Percentiles rank a stretch among this genome's conserved stretches.
phyloP scores from a whole-genome alignment of 2,329 filamentous ascomycete genomes.

The Colletotrichum filicis region DNA sequence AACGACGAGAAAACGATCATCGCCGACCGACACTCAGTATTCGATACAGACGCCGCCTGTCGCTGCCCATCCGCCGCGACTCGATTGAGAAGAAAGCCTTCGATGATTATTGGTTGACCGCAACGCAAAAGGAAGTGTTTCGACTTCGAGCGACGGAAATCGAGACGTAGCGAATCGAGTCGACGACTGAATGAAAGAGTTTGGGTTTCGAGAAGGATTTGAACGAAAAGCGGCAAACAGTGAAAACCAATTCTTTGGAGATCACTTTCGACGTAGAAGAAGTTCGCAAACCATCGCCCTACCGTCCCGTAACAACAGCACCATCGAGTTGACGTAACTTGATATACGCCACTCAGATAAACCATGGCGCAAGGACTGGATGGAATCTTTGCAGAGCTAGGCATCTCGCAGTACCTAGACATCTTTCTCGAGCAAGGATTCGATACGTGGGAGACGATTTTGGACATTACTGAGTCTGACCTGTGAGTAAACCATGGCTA shows the following conservation, averaged over 20 bases:
- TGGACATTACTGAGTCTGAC: slow-evolving; percentile 87
- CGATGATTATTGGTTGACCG: slow-evolving; percentile 7
- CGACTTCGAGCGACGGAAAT: slow-evolving; percentile 18
- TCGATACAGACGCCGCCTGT: background rate
- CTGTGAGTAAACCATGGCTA: slow-evolving; percentile 63
- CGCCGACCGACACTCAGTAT: background rate
- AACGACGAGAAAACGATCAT: background rate
- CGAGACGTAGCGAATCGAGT: slow-evolving; percentile 3
- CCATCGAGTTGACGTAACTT: background rate
- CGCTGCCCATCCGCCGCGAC: background rate
- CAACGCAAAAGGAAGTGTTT: slow-evolving; percentile 14
- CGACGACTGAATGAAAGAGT: slow-evolving; percentile 10
- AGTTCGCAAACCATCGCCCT: background rate
- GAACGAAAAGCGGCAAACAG: background rate
- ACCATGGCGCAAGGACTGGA: slow-evolving; percentile 68
- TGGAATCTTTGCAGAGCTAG: slow-evolving; percentile 77
- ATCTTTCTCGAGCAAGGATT: slow-evolving; percentile 82
- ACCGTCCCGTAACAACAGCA: background rate
- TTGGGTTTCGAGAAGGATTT: background rate
- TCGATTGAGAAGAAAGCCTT: background rate
- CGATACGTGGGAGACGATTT: slow-evolving; percentile 84
- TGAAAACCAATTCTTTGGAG: background rate
- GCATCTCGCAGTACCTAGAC: slow-evolving; percentile 80
- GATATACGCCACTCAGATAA: background rate
- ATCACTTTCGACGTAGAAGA: background rate